Evolutionary conservation across 1,284 basidiomycete species (phyloP).

Genomic region (Schizophyllum amplum): DNA sequence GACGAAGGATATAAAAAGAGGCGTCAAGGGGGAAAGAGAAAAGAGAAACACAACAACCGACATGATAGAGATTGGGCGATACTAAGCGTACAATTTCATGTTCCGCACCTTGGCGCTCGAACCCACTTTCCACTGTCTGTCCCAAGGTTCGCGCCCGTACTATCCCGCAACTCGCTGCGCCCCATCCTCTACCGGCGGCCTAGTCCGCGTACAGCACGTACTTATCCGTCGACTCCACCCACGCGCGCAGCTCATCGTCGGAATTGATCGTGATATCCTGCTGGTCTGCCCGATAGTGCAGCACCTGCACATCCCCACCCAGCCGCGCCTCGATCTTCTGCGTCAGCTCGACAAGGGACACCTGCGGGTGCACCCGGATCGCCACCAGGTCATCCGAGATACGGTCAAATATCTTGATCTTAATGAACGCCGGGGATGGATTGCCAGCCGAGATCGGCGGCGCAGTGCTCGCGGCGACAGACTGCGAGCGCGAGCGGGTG

Average conservation of each 20-base stretch:
- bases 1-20: constrained; percentile 1
- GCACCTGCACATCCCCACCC: constrained; percentile 62
- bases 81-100: too few relatives aligned
- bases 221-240: constrained; percentile 83
- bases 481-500: constrained; percentile 23
- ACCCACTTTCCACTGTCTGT: too few relatives aligned
- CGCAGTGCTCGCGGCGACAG: constrained; percentile 40
- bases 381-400: constrained; percentile 92
- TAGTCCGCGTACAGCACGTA: constrained; percentile 82
- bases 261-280: constrained; percentile 59
- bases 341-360: constrained; percentile 80
- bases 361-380: constrained; percentile 93
- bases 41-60: too few relatives aligned
- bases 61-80: too few relatives aligned
- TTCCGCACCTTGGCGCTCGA: too few relatives aligned
- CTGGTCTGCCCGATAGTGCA: constrained; percentile 72
- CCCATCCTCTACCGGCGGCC: constrained; percentile 11
- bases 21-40: neutral
- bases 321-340: constrained; percentile 86
- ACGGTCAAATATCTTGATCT: constrained; percentile 96
- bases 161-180: too few relatives aligned
- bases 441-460: constrained; percentile 71
- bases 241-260: constrained; percentile 68
- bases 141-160: too few relatives aligned
- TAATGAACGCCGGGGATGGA: constrained; percentile 81